Conservation (phyloP, 2,329 filamentous ascomycete genomes). For the Chalara sp. region DNA sequence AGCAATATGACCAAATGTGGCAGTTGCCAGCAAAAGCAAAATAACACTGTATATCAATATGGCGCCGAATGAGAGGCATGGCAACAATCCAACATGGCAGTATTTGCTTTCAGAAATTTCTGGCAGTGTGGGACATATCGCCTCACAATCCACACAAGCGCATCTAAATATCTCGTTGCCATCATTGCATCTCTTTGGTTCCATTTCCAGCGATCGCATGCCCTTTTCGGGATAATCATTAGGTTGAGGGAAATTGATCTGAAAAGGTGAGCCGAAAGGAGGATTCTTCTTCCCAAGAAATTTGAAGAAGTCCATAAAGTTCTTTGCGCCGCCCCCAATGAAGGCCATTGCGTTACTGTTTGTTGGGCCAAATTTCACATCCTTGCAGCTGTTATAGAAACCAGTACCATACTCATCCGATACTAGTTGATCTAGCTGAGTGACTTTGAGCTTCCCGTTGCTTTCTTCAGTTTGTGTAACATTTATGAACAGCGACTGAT, state of each 20-base stretch:
- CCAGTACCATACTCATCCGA: constrained; percentile 76
- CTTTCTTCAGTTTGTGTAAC: constrained; percentile 68
- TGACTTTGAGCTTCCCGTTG: constrained; percentile 55
- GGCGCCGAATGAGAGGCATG: constrained; percentile 88
- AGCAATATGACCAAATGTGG: constrained; percentile 66
- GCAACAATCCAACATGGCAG: constrained; percentile 81
- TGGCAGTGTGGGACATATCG: constrained; percentile 76
- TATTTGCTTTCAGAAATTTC: constrained; percentile 61
- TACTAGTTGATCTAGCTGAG: constrained; percentile 84
- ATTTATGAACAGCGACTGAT: constrained; percentile 93
- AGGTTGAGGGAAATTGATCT: constrained; percentile 81
- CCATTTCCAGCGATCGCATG: constrained; percentile 69
- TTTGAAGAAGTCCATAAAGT: constrained; percentile 79
- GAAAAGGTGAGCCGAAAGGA: constrained; percentile 83
- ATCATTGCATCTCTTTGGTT: constrained; percentile 82
- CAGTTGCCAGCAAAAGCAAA: constrained; percentile 58
- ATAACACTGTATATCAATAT: constrained; percentile 79
- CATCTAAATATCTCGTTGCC: constrained; percentile 80
- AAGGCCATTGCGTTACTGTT: constrained; percentile 92
- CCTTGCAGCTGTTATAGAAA: constrained; percentile 96
- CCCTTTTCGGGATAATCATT: constrained; percentile 51
- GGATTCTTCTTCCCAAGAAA: constrained; percentile 82
- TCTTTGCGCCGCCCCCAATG: constrained; percentile 90
- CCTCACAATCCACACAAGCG: constrained; percentile 87
- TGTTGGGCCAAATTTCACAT: constrained; percentile 94